phyloP scores from a whole-genome alignment of 2,329 filamentous ascomycete genomes.

The Arthrobotrys musiformis region DNA sequence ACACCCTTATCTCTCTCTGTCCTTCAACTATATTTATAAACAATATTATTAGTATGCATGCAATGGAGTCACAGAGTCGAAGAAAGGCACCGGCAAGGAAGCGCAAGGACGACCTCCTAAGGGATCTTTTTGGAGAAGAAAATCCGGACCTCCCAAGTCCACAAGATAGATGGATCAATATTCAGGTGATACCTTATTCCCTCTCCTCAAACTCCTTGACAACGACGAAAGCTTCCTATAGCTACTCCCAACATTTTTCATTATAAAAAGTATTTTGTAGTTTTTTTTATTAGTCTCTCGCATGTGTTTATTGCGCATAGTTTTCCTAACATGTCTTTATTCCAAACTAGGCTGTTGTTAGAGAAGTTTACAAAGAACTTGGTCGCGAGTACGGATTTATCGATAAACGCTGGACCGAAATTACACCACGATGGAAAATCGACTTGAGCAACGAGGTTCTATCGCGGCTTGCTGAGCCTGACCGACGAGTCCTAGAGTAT shows the following conservation, averaged over 20 bases:
- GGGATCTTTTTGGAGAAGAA: slow-evolving; percentile 53
- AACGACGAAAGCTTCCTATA: neutral
- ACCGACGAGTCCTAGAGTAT: slow-evolving; percentile 42
- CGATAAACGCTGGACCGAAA: slow-evolving; percentile 55
- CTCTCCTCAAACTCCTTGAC: neutral
- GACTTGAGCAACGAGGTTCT: slow-evolving; percentile 51
- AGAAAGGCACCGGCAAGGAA: slow-evolving; percentile 49
- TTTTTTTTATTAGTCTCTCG: neutral
- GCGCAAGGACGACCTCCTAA: slow-evolving; percentile 50
- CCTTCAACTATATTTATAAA: neutral
- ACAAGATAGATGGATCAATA: slow-evolving; percentile 55
- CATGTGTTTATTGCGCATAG: neutral
- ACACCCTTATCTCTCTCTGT: neutral
- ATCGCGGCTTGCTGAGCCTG: slow-evolving; percentile 40
- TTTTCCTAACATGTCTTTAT: slow-evolving; percentile 11
- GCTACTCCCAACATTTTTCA: neutral
- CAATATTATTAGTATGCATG: slow-evolving; percentile 13
- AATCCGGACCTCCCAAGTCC: slow-evolving; percentile 52
- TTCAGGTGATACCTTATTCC: slow-evolving; percentile 28
- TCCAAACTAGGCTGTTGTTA: slow-evolving; percentile 37
- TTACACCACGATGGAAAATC: slow-evolving; percentile 53
- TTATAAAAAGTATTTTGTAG: neutral
- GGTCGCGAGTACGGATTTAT: slow-evolving; percentile 54
- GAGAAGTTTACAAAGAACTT: slow-evolving; percentile 54
- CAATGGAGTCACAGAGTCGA: slow-evolving; percentile 36